Conservation (phyloP, 2,329 filamentous ascomycete species). For the Cordyceps militaris region DNA sequence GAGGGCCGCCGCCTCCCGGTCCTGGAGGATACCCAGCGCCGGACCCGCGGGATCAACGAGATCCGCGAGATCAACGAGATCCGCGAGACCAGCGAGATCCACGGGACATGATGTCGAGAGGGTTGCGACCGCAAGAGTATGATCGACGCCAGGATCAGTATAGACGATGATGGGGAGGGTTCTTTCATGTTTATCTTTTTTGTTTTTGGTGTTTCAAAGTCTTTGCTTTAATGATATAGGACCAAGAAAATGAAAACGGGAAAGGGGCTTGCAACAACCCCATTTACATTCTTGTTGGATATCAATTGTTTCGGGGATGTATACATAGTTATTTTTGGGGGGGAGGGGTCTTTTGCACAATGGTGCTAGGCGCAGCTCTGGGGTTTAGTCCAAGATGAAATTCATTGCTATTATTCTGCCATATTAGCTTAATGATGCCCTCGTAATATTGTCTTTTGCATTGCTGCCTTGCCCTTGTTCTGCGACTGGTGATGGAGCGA, state of each 20-base stretch:
- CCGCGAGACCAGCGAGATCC: slow-evolving; percentile 30
- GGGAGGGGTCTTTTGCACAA: background rate
- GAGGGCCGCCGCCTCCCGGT: slow-evolving; percentile 26
- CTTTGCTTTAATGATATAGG: background rate
- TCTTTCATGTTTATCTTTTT: background rate
- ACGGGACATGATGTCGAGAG: slow-evolving; percentile 35
- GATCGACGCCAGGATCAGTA: slow-evolving; percentile 39
- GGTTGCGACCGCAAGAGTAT: slow-evolving; percentile 39
- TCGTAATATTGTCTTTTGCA: too few relatives aligned
- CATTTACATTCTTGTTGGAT: slow-evolving; percentile 5
- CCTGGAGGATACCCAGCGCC: slow-evolving; percentile 16
- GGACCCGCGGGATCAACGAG: slow-evolving; percentile 25
- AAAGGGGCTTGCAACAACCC: background rate
- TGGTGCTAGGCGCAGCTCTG: background rate
- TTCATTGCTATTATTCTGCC: background rate
- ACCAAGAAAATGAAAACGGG: background rate
- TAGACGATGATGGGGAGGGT: slow-evolving; percentile 27
- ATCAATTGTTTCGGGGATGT: background rate
- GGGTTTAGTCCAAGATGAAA: background rate
- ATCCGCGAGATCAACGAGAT: slow-evolving; percentile 30
- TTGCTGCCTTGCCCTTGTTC: too few relatives aligned
- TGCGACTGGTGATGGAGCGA: too few relatives aligned
- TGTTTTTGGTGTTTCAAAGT: background rate
- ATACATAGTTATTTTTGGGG: background rate
- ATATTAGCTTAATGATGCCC: too few relatives aligned